These are phyloP conservation scores for Leonotis leonurus DNA, from an alignment of 257 asterid species.

Conservation along the genomic window DNA sequence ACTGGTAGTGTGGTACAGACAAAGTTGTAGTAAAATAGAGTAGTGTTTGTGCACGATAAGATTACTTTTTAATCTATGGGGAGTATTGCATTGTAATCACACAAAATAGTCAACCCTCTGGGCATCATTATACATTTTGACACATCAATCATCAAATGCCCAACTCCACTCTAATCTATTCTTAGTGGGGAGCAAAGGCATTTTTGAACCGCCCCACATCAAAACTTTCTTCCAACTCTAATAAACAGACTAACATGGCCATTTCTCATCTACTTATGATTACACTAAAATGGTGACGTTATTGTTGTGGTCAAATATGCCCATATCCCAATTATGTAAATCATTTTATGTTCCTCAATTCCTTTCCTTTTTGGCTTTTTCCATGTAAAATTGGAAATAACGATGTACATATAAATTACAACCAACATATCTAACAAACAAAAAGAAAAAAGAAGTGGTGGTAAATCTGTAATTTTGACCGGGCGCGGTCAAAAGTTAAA, in stretches of 20 bases:
- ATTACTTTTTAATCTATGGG: no score
- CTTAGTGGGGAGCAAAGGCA: no score
- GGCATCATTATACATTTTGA: conserved; percentile 8
- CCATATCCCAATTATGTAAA: background rate
- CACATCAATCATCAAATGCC: conserved; percentile 7
- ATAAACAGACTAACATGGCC: background rate
- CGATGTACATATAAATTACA: background rate
- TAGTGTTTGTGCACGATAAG: no score
- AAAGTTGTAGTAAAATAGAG: no score
- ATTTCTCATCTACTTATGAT: background rate
- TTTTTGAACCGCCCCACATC: conserved; percentile 10
- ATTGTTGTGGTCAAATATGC: no score
- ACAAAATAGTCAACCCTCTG: conserved; percentile 22
- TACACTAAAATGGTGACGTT: no score
- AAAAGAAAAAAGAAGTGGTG: conserved; percentile 17
- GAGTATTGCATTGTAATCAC: no score
- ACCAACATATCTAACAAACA: background rate
- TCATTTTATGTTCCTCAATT: background rate
- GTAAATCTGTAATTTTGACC: conserved; percentile 36
- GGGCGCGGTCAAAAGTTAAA: conserved; percentile 29
- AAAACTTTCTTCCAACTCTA: background rate
- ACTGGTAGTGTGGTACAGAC: no score
- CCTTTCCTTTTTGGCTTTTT: background rate
- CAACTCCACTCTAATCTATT: conserved; percentile 20
- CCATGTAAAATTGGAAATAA: background rate